A percentile compares a stretch with the other conserved stretches of the same genome.
Conservation (phyloP, 2,329 filamentous ascomycete species). For the Parafenestella ontariensis region DNA sequence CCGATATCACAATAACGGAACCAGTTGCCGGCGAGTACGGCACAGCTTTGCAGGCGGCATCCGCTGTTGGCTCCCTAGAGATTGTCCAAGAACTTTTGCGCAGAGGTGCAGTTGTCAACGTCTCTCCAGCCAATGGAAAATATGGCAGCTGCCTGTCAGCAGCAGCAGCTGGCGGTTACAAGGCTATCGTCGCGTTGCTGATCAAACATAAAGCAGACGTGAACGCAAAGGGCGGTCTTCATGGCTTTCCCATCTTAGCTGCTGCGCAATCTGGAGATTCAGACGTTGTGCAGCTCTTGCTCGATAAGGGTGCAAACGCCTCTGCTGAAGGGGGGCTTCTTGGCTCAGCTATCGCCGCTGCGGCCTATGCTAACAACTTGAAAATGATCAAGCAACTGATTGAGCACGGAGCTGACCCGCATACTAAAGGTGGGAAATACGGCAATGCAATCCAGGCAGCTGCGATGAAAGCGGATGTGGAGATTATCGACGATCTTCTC, state of each 20-base stretch:
- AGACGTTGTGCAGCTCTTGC: conserved; percentile 13
- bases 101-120: conserved; percentile 22
- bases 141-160: conserved; percentile 19
- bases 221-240: conserved; percentile 20
- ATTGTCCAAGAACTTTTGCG: conserved; percentile 22
- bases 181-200: conserved; percentile 15
- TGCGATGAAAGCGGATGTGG: conserved; percentile 16
- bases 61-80: conserved; percentile 14
- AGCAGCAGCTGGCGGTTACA: conserved; percentile 13
- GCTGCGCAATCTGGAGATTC: conserved; percentile 22
- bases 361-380: conserved; percentile 18
- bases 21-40: conserved; percentile 23
- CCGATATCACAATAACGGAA: conserved; percentile 16
- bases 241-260: conserved; percentile 24
- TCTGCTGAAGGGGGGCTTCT: conserved; percentile 13
- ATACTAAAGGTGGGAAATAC: conserved; percentile 24
- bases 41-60: conserved; percentile 31
- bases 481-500: conserved; percentile 24
- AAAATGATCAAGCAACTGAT: conserved; percentile 28
- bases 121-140: conserved; percentile 20
- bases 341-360: conserved; percentile 24
- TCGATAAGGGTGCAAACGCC: conserved; percentile 20
- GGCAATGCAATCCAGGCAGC: conserved; percentile 26
- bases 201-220: conserved; percentile 24
- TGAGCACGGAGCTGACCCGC: conserved; percentile 27